Base-by-base conservation (phyloP, 2,329 filamentous ascomycete genomes). In the Ascochyta pisi region DNA sequence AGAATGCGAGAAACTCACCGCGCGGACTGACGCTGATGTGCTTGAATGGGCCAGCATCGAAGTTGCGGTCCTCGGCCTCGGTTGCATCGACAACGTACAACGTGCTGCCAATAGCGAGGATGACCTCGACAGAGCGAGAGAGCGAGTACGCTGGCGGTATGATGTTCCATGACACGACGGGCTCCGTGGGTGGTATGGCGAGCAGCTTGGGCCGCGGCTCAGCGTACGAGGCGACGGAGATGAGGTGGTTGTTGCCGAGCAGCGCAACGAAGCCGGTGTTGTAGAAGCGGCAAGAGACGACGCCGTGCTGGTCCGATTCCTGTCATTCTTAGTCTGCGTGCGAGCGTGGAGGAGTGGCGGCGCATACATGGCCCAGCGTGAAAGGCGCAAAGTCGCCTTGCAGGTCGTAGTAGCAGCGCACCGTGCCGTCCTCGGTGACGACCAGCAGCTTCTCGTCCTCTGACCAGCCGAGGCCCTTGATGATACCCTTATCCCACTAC, bases 361-460 rank as follows among this genome's bases (percentile, higher is more conserved):
- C 24, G 37, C 48, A 35, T 47, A 56, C 85, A 75, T 96, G 89
- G 50, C 94, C 95, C 0, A 99, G 82, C 1, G 91, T 93, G 76
- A 98, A 99, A 55, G 96, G 93, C 15, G 89, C 91, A 73, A 99
- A 99, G 73, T 98, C 94, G 60, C 90, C 91, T 74, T 96, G 90
- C n/a, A 99, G 80, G 69, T 95, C 91, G 73, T 92, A 87, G 71
- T 93, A 97, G 75, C 92, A 95, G 57, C 93, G 85, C 39, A 98
- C 94, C 1, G 88, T 94, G 23, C 95, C 95, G 70, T 99, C 94
- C 49, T 90, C 86, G 9, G 92, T 91, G 47, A 98, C 87, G 0
- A 97, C 89, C 4, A 99, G 81, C 42, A 99, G 83, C 72, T 90
- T 89, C 81, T 99, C 95, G 63, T 97, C 92, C 69, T 96, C 94